These are phyloP conservation scores for Microbotryum intermedium DNA, from an alignment of 1,284 basidiomycete species.

Conservation along the genomic window DNA sequence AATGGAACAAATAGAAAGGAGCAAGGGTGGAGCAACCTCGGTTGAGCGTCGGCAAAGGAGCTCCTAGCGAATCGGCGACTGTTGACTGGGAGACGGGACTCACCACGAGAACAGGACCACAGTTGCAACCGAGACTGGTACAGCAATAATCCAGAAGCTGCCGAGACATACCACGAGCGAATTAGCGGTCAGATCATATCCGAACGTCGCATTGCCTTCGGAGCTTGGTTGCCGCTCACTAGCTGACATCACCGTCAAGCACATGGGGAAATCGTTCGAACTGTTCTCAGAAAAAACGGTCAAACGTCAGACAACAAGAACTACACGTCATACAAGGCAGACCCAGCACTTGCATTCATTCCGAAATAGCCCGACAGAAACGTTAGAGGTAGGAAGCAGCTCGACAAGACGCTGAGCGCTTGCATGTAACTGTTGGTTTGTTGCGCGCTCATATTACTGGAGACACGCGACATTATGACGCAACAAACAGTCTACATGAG, in stretches of 20 bases:
- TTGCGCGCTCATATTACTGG: too few relatives aligned
- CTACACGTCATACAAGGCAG: conserved; percentile 25
- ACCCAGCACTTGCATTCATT: conserved; percentile 58
- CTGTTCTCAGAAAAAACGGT: conserved; percentile 28
- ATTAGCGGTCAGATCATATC: conserved; percentile 5
- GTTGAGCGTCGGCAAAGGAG: too few relatives aligned
- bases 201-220: too few relatives aligned
- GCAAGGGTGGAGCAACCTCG: not conserved
- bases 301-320: conserved; percentile 41
- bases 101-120: conserved; percentile 49
- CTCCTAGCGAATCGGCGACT: too few relatives aligned
- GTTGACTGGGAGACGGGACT: too few relatives aligned
- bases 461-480: too few relatives aligned
- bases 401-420: conserved; percentile 54
- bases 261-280: conserved; percentile 40
- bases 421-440: conserved; percentile 59
- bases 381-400: conserved; percentile 61
- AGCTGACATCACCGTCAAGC: not conserved
- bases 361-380: conserved; percentile 51
- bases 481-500: too few relatives aligned
- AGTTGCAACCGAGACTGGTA: conserved; percentile 54
- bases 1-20: not conserved
- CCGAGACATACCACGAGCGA: not conserved
- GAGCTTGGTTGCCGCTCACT: not conserved
- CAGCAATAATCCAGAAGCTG: conserved; percentile 58